phyloP scores from a whole-genome alignment of 2,329 filamentous ascomycete species.

The Cryphonectria nitschkei region DNA sequence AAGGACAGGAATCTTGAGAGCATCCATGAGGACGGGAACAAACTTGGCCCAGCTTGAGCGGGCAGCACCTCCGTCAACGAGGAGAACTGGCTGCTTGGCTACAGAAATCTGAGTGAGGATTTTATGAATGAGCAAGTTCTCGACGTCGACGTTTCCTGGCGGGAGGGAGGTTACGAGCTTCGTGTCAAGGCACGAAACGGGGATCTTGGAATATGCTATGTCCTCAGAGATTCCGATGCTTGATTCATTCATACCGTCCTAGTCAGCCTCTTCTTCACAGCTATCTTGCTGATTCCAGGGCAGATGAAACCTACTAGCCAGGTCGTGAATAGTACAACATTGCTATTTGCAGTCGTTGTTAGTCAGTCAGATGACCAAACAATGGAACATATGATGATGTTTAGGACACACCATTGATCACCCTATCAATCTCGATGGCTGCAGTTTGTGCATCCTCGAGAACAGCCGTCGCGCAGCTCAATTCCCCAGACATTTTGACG shows the following conservation, averaged over 20 bases:
- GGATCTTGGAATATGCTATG: background rate
- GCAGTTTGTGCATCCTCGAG: conserved; percentile 59
- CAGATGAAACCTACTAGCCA: background rate
- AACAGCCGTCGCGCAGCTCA: conserved; percentile 60
- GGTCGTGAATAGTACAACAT: background rate
- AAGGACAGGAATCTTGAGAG: conserved; percentile 63
- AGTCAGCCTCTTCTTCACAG: background rate
- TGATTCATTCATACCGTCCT: background rate
- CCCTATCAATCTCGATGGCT: conserved; percentile 63
- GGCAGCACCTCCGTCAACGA: conserved; percentile 67
- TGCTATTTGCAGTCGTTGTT: background rate
- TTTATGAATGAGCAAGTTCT: background rate
- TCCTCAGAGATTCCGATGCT: background rate
- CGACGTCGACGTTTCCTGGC: background rate
- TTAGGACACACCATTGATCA: conserved; percentile 50
- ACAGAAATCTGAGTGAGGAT: conserved; percentile 47
- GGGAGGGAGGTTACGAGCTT: background rate
- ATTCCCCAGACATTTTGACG: conserved; percentile 61
- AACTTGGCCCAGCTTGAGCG: conserved; percentile 60
- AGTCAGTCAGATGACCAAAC: background rate
- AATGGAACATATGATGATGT: background rate
- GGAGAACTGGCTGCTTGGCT: conserved; percentile 63
- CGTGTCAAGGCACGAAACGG: background rate
- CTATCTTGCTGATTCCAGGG: background rate
- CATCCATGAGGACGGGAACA: conserved; percentile 59